Evolutionary conservation across 106 monocot species (phyloP), one percentile per base, ranked within the genome.

Genomic region (Dendrobium huoshanense): DNA sequence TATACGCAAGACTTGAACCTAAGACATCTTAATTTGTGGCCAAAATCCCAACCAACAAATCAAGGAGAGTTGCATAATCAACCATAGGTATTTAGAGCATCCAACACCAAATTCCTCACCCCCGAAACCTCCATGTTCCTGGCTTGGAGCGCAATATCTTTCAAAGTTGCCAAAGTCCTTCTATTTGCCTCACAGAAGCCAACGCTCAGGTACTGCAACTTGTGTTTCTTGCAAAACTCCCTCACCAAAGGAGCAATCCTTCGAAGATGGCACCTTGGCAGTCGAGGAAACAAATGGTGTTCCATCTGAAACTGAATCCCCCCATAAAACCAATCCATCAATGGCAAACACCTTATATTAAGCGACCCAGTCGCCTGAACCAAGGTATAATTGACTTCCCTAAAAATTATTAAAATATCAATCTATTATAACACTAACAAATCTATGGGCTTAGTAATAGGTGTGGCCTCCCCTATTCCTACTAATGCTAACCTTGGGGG

Each of bases 321-420:
- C 20, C 84, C 87, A 56, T 82, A 84, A 81, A 85, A 89, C 80
- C 83, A 84, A 64, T 89, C 88, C 88, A 88, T 85, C 84, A 84
- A 88, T 3, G 88, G 85, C 8, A 80, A 45, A 80, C 81, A 81
- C 4, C 73, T 10, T 41, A 86, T 87, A 44, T 87, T 58, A 6
- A 85, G 77, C 29, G 89, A 82, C 16, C 88, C 88, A 47, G 31
- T 77, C 9, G 88, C 83, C 78, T 88, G 85, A n/a, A n/a, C 27
- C 27, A 0, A 27, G 0, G 0, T 27, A 27, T 27, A 27, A 27
- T 27, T 27, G 27, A 27, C 0, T 27, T 27, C 27, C 27, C 27
- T 27, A 27, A 27, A 27, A 27, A 27, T 27, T 27, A 27, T 27
- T 27, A 27, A 27, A 27, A 27, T 27, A 27, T 27, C 0, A 0